Base-by-base conservation (phyloP, 208 protist species). In the Wallacemonas sp. region DNA sequence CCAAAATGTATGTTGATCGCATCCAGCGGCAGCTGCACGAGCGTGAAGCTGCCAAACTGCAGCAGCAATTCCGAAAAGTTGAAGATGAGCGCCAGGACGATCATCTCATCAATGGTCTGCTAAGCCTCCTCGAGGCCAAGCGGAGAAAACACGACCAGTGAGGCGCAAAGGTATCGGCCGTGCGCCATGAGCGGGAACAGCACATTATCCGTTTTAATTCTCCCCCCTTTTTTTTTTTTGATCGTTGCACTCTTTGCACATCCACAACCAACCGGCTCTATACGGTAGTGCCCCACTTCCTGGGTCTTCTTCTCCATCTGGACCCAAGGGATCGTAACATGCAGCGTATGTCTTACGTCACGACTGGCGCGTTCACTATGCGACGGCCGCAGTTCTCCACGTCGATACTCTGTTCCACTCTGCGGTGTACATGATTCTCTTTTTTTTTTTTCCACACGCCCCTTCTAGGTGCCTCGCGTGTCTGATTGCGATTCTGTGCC, bases 11-110 rank as follows among this genome's bases (percentile, higher is more conserved):
- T 75, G 76, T 96, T 21, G 83, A 94, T 62, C 76, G 81, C 62
- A 82, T 94, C 27, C 90, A 96, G 72, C 84, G 86, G 19, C 88
- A 96, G 59, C 74, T 96, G n/a, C 90, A 96, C 70, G 90, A 96
- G 72, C 84, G 86, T 28, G 85, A 96, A 61, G 90, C 90, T 17
- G 68, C 82, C 15, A 91, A 94, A 79, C 82, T 96, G 46, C 82
- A 91, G 65, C 75, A 91, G 65, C 90, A 96, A 67, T 96, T 96
- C 64, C 77, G 86, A 39, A 85, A 91, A 46, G 88, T 94, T 8
- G 90, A 96, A 60, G 90, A 96, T 54, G 86, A 88, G 62, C 80
- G 85, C 28, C 91, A 80, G 70, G 84, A 93, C 51, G 70, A 81
- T 26, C 72, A 84, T 38, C 78, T 91, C 14, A 75, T 96, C 15